Evolutionary conservation across 2,329 filamentous ascomycete species (phyloP), one percentile per base, ranked within the genome.

Genomic region (Didymella arachidicola): DNA sequence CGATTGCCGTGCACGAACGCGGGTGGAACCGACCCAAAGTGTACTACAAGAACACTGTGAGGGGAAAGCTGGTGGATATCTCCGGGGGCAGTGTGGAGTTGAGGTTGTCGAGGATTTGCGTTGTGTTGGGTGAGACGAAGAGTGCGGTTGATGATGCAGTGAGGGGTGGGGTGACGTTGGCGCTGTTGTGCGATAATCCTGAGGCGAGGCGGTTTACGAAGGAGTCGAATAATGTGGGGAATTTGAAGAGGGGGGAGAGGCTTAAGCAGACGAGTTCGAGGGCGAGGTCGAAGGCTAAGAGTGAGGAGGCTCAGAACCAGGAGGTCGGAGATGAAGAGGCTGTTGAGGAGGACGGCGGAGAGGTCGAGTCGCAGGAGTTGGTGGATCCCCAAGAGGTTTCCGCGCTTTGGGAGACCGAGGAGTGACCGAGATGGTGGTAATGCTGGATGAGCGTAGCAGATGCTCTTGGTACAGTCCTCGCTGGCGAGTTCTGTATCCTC

Each of bases 71-170:
- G 27, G 43, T 43, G 3, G 72, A 74, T 30, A 8, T 57, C 10
- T 55, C 57, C 39, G 50, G 59, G 25, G 52, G 53, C n/a, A 64
- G 59, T 43, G 1, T 71, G 27, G 67, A 72, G 59, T 27, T 22
- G 27, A 63, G 72, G 7, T 55, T 75, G 7, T 47, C 53, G 5
- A 41, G 53, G 2, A 67, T 74, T 22, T 74, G 71, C 57, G 22
- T 49, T 0, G 48, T 62, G 19, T 36, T 75, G 12, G 48, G 46
- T 57, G 45, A 59, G 14, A 60, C 30, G 34, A 75, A 75, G 65
- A 70, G 72, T 1, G 48, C 52, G 0, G 68, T 67, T 2, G 70
- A 73, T 39, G 72, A 75, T 53, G 70, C 63, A 1, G 10, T 75
- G 1, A 54, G 66, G 1, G 69, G 71, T 1, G 72, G 71, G 1